phyloP scores from a whole-genome alignment of 306 rosid species.

The Inga laurina region DNA sequence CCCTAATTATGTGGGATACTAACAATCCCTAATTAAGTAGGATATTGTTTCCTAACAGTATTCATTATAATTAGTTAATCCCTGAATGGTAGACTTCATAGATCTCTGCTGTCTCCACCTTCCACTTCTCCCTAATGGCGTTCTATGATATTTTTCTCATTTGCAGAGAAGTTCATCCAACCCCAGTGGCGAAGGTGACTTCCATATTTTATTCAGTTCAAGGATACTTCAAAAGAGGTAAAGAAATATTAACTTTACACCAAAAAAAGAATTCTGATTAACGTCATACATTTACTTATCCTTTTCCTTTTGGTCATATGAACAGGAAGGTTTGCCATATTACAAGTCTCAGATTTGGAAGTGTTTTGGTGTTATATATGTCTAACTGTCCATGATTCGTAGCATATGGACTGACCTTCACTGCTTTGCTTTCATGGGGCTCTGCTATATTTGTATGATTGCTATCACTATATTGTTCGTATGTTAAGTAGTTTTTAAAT shows the following conservation, averaged over 20 bases:
- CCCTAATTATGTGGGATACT: too few relatives aligned
- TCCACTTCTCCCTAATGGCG: not conserved
- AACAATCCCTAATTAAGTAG: too few relatives aligned
- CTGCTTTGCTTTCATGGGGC: not conserved
- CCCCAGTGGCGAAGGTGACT: slow-evolving; percentile 72
- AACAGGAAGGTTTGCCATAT: slow-evolving; percentile 27
- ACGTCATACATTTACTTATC: slow-evolving; percentile 19
- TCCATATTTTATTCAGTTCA: slow-evolving; percentile 23
- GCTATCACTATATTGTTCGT: slow-evolving; percentile 18
- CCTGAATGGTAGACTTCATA: not conserved
- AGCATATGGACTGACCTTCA: slow-evolving; percentile 20
- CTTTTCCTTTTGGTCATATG: slow-evolving; percentile 22
- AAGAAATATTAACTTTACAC: not conserved
- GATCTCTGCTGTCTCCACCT: not conserved
- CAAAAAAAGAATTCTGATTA: slow-evolving; percentile 8
- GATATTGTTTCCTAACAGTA: too few relatives aligned
- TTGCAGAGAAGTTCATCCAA: slow-evolving; percentile 53
- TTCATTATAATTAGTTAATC: not conserved
- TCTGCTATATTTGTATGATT: slow-evolving; percentile 21
- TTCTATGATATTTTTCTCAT: slow-evolving; percentile 21
- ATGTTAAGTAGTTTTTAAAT: not conserved
- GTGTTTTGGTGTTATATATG: slow-evolving; percentile 38
- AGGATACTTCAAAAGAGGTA: slow-evolving; percentile 31
- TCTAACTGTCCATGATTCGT: not conserved
- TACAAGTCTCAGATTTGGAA: slow-evolving; percentile 14